Base-by-base conservation (phyloP, 2,329 filamentous ascomycete genomes). In the Colletotrichum sp. region DNA sequence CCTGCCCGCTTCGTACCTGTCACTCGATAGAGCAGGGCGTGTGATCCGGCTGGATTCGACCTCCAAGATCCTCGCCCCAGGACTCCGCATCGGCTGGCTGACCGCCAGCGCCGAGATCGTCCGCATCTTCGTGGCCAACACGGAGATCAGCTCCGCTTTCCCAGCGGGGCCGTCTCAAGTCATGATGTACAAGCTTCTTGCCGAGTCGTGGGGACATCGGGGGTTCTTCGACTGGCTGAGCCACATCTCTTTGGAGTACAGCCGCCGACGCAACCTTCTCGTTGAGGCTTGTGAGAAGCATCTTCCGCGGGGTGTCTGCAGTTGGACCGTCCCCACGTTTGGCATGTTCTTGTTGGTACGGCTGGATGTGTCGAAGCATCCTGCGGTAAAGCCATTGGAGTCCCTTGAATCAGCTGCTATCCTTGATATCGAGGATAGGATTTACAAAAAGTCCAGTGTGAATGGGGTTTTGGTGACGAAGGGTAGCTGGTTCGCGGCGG, bases 381-480 rank as follows among this genome's bases (percentile, higher is more conserved):
- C 60, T 36, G 60, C 60, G 0, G 60, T 39, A 0, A 39, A 0
- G n/a, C 0, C 5, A 12, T 36, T 0, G 7, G 60, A 26, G 3
- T 0, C 12, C 1, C 24, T 28, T 13, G n/a, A 16, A 5, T 0
- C 32, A 5, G 32, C 3, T 18, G 1, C 24, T 13, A 26, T 64
- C 12, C 30, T 26, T 4, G 8, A 26, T 7, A 64, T 39, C 8
- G 32, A 64, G 32, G 60, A 64, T 2, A 64, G 21, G 16, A 39
- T 64, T 12, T 59, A 28, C 24, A 64, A 21, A 1, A 64, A 18
- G 60, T 36, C 60, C 5, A 21, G 30, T 15, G 60, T 13, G 13
- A 64, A 64, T 36, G 60, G 60, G 30, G 32, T 39, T 0, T 64
- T 64, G 32, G 60, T 64, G 1, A 64, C 60, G 9, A 64, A 64